Base-by-base conservation (phyloP, 2,329 filamentous ascomycete genomes). In the Ceratocystis huliohia region DNA sequence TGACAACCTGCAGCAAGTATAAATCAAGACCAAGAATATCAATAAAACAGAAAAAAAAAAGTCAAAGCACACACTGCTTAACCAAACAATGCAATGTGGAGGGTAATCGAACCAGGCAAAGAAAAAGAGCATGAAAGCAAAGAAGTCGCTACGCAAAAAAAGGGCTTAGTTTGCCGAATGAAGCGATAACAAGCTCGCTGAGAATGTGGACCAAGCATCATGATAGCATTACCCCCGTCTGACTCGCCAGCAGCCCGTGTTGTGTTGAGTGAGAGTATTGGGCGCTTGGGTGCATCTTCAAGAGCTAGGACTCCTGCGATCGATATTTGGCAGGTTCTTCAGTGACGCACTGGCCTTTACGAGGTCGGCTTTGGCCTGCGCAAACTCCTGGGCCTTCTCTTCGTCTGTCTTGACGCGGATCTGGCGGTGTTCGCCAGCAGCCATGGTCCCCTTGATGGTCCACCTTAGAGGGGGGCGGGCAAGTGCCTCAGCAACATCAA, bases 351-450 rank as follows among this genome's bases (percentile, higher is more conserved):
- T 74, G 41, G 74, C 74, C 61, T 75, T 74, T 17, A 79, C 75
- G 17, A 83, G 73, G 44, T 80, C 75, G 68, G 72, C 74, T 76
- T 83, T 84, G 33, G 75, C 76, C 45, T 76, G 75, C 64, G 80
- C 79, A 48, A 82, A 75, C 59, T 78, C 76, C 67, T 72, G 73
- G 17, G 73, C 73, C 48, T 75, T 73, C 67, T 73, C 72, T 59
- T 76, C 76, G 67, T 74, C 71, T 46, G 73, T 69, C 20, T 74
- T 67, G 13, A 70, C 71, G 28, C 64, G 70, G 17, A 67, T 45
- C 17, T 68, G 61, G 61, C 72, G 70, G 56, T 69, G 68, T 67
- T 69, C 70, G 68, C 72, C 74, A 67, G 69, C 72, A 30, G 72
- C 71, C 22, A 76, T 70, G 67, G 76, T 71, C 20, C 76, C 76